Base-by-base conservation (phyloP, 257 asterid species). In the Gentiana straminea region DNA sequence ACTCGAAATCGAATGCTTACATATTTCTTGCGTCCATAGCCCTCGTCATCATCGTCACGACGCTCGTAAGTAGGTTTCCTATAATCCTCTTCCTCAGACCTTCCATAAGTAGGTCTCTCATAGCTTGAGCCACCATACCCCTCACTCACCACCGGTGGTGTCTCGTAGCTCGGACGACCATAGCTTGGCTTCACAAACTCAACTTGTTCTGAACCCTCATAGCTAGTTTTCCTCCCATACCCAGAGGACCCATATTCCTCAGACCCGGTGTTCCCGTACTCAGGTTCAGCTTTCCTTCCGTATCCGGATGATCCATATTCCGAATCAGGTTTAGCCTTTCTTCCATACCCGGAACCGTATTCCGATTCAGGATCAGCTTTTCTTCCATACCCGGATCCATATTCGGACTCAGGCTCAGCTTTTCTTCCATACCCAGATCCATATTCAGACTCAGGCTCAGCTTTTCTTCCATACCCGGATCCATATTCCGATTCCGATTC, bases 21-120 rank as follows among this genome's bases (percentile, higher is more conserved):
- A 52, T 83, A 78, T 83, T 80, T 83, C 79, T 81, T 79, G 70
- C 84, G 92, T 54, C 88, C 84, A 71, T 80, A 52, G 52, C 65
- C 60, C 65, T 64, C 65, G 4, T 61, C 68, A 1, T 64, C 75
- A 0, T 54, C 75, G 35, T 54, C 67, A 2, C 57, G 57, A 44
- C 68, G 57, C 33, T 47, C 70, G 49, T 69, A 69, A 59, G 62
- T 61, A 41, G 76, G 69, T 45, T 58, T 71, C 52, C 36, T 41
- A 54, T 65, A 66, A 4, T 53, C 77, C 43, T 71, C 77, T 13
- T 66, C 73, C 81, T 80, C 86, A 1, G 79, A 62, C 63, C 91
- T 75, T 4, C 81, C 88, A 62, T 83, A 86, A 72, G 79, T 77
- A 12, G 86, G 90, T 60, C 80, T 80, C 55, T 70, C 78, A 52